Percentiles rank a stretch among this genome's conserved stretches.
Conservation (phyloP, 2,329 filamentous ascomycete genomes). For the Trichoderma polysporum region DNA sequence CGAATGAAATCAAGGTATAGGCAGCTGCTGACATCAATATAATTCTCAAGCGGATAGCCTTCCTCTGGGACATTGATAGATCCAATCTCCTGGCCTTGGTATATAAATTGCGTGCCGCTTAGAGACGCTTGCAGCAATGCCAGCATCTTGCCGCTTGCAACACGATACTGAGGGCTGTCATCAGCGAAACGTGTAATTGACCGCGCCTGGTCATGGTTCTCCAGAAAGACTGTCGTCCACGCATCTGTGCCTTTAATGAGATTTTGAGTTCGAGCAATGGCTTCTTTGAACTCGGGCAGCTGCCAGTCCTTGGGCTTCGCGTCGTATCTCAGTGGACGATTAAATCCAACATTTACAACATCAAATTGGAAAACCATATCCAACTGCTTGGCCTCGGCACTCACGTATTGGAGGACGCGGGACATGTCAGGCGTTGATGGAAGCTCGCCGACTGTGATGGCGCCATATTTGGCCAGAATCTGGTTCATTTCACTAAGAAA, state of each 20-base stretch:
- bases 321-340: conserved; percentile 52
- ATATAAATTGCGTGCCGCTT: conserved; percentile 63
- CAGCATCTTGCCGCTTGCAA: conserved; percentile 57
- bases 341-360: conserved; percentile 60
- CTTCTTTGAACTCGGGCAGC: conserved; percentile 49
- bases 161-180: conserved; percentile 48
- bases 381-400: conserved; percentile 57
- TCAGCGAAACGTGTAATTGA: conserved; percentile 56
- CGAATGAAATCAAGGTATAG: conserved; percentile 37
- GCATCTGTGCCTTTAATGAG: conserved; percentile 54
- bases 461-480: conserved; percentile 59
- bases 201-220: conserved; percentile 65
- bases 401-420: conserved; percentile 60
- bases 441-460: conserved; percentile 71
- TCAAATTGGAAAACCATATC: conserved; percentile 71
- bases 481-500: conserved; percentile 65
- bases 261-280: conserved; percentile 50
- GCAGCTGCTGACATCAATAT: conserved; percentile 50
- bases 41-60: conserved; percentile 59
- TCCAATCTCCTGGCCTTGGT: conserved; percentile 67
- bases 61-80: conserved; percentile 59
- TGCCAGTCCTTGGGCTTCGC: conserved; percentile 46
- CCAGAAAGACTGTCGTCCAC: conserved; percentile 64
- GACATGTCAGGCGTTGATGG: conserved; percentile 59
- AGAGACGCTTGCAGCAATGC: conserved; percentile 53